These are phyloP conservation scores for Potentilla sterilis DNA, from an alignment of 306 rosid species.

Conservation along the genomic window DNA sequence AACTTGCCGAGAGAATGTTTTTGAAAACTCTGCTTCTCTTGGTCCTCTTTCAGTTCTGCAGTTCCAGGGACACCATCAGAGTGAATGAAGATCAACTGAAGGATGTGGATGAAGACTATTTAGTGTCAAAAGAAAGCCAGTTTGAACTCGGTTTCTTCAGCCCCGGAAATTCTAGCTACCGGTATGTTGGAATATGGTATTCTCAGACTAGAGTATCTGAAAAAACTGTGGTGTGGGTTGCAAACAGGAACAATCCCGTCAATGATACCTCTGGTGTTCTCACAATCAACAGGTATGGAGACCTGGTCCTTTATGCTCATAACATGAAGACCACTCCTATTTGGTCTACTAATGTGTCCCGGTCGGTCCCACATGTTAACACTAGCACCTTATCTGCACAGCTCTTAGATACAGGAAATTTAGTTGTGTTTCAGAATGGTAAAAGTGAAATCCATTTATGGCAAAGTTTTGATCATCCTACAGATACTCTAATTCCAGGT, in stretches of 20 bases:
- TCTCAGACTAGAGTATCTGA: neutral
- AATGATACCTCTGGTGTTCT: slow-evolving; percentile 24
- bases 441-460: slow-evolving; percentile 8
- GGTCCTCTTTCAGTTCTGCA: neutral
- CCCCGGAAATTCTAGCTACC: slow-evolving; percentile 25
- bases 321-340: neutral
- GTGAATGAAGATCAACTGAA: slow-evolving; percentile 5
- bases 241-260: slow-evolving; percentile 43
- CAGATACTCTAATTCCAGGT: slow-evolving; percentile 28
- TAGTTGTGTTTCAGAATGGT: neutral
- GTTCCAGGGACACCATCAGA: slow-evolving; percentile 25
- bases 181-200: slow-evolving; percentile 46
- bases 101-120: slow-evolving; percentile 38
- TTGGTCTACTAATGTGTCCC: slow-evolving; percentile 11
- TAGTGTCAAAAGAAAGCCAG: slow-evolving; percentile 34
- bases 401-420: slow-evolving; percentile 23
- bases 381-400: slow-evolving; percentile 3
- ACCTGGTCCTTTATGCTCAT: slow-evolving; percentile 4
- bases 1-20: neutral
- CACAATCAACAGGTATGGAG: slow-evolving; percentile 7
- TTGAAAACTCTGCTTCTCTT: neutral
- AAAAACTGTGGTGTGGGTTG: slow-evolving; percentile 55
- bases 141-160: slow-evolving; percentile 58
- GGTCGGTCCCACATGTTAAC: neutral
- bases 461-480: slow-evolving; percentile 43